A percentile compares a stretch with the other conserved stretches of the same genome.
Conservation (phyloP, 2,329 filamentous ascomycete species). For the Colletotrichum eremochloae region DNA sequence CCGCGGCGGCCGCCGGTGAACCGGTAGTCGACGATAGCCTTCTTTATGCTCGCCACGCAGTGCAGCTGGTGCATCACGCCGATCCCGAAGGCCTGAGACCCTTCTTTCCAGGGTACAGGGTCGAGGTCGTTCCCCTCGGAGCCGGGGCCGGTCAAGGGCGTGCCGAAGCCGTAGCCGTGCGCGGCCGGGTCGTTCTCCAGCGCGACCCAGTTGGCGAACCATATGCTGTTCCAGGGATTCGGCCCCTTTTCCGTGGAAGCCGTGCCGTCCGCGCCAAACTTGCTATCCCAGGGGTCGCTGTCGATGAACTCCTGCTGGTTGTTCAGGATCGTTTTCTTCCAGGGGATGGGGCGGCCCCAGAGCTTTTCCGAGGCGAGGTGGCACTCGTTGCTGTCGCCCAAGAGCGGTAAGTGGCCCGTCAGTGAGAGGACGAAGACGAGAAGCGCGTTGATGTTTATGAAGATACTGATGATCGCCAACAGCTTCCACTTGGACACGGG, state of each 20-base stretch:
- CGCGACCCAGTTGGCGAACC: slow-evolving; percentile 11
- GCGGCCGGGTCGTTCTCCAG: slow-evolving; percentile 8
- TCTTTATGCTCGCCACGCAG: slow-evolving; percentile 10
- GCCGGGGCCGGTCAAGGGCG: not conserved
- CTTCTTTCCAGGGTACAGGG: not conserved
- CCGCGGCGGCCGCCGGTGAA: slow-evolving; percentile 4
- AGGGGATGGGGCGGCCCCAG: not conserved
- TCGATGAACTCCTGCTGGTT: slow-evolving; percentile 15
- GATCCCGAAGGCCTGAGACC: not conserved
- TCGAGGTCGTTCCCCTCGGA: slow-evolving; percentile 2
- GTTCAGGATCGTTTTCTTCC: not conserved
- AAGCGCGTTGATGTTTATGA: not conserved
- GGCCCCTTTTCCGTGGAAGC: not conserved
- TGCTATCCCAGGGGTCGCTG: slow-evolving; percentile 13
- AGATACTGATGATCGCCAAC: not conserved
- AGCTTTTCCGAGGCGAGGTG: not conserved
- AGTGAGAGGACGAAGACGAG: not conserved
- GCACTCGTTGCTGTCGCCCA: not conserved
- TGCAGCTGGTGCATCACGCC: slow-evolving; percentile 10
- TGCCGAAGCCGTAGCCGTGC: slow-evolving; percentile 1
- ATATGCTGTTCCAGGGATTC: slow-evolving; percentile 1
- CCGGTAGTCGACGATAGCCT: slow-evolving; percentile 7
- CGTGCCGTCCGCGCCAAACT: not conserved
- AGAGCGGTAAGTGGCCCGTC: not conserved
- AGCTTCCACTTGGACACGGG: not conserved